phyloP scores from a whole-genome alignment of 2,329 filamentous ascomycete genomes.

The Penicillium sp. region DNA sequence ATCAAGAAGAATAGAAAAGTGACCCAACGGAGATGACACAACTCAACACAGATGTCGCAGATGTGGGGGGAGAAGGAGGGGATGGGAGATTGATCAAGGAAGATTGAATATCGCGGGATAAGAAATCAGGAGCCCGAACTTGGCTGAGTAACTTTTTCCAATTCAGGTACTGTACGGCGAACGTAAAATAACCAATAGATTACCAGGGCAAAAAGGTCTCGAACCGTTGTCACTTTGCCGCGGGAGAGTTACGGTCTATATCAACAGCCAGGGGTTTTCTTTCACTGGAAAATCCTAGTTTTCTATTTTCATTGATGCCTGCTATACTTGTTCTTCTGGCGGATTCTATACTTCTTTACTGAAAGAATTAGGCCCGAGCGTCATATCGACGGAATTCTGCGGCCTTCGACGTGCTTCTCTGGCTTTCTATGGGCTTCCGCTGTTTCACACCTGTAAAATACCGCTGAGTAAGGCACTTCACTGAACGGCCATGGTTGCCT shows the following conservation, averaged over 20 bases:
- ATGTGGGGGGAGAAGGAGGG: conserved; percentile 13
- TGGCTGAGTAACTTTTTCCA: conserved; percentile 23
- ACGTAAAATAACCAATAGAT: conserved; percentile 14
- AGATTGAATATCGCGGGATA: conserved; percentile 17
- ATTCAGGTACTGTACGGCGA: conserved; percentile 20
- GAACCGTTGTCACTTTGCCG: not conserved
- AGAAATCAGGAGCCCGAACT: conserved; percentile 19
- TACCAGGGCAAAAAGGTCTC: conserved; percentile 1
- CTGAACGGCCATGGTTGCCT: not conserved
- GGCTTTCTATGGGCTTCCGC: conserved; percentile 23
- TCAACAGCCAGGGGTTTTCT: not conserved
- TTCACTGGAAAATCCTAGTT: not conserved
- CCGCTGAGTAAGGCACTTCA: conserved; percentile 13
- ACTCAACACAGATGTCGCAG: conserved; percentile 4
- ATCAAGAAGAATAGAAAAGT: conserved; percentile 16
- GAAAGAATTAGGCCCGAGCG: conserved; percentile 28
- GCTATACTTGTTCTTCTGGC: conserved; percentile 12
- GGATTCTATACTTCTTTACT: conserved; percentile 9
- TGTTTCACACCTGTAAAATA: conserved; percentile 1
- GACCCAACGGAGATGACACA: not conserved
- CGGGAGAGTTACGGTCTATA: not conserved
- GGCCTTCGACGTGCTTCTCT: conserved; percentile 34
- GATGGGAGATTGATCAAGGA: conserved; percentile 9
- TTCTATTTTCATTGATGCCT: not conserved
- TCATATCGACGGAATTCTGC: conserved; percentile 28